A percentile compares a stretch with the other conserved stretches of the same genome.
phyloP scores from a whole-genome alignment of 305 asterid genomes.

The Fraxinus nigra region DNA sequence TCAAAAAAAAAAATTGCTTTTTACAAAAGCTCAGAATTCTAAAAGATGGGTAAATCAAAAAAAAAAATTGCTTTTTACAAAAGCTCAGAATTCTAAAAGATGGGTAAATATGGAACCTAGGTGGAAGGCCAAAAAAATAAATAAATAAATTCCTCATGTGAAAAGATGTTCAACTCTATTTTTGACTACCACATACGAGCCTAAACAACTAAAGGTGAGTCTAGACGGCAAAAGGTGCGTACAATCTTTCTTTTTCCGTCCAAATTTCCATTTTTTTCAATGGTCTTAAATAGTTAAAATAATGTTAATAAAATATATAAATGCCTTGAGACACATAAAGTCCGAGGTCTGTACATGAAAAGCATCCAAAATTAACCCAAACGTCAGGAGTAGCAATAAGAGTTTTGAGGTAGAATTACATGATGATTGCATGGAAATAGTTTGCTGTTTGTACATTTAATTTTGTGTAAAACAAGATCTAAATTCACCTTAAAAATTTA shows the following conservation, averaged over 20 bases:
- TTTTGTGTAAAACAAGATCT: neutral
- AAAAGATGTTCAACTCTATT: neutral
- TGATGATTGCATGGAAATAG: neutral
- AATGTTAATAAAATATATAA: no score
- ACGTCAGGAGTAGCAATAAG: neutral
- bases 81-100: neutral
- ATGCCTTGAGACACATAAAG: neutral
- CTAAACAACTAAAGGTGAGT: neutral
- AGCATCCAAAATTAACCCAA: neutral
- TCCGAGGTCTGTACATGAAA: neutral
- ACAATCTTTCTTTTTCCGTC: neutral
- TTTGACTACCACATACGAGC: neutral
- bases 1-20: neutral
- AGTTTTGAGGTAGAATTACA: neutral
- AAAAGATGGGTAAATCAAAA: no score
- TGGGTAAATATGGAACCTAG: neutral
- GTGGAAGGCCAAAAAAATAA: neutral
- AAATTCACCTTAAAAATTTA: constrained; percentile 3
- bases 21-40: no score
- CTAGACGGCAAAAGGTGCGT: neutral
- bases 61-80: neutral
- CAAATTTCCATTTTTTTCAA: neutral
- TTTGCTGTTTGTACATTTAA: neutral
- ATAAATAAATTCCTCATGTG: neutral
- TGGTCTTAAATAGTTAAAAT: neutral